Conservation (phyloP, 1,284 basidiomycete species). For the Chondrostereum purpureum region DNA sequence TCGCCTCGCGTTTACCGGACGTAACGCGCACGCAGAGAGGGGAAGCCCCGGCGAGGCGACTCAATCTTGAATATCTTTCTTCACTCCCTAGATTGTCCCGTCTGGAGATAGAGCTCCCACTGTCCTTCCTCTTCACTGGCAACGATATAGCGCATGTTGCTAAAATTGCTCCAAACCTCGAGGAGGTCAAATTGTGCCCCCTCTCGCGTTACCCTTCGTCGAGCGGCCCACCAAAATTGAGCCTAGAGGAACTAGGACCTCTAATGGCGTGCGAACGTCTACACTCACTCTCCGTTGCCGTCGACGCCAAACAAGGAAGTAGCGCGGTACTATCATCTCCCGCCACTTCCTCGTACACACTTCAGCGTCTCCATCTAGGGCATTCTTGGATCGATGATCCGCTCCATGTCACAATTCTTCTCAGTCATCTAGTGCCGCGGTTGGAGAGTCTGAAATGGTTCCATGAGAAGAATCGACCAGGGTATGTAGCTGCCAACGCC, state of each 20-base stretch:
- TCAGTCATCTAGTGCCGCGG: slow-evolving; percentile 69
- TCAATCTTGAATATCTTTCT: slow-evolving; percentile 54
- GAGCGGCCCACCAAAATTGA: slow-evolving; percentile 45
- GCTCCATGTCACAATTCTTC: slow-evolving; percentile 57
- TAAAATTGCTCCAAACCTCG: slow-evolving; percentile 56
- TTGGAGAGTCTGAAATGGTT: slow-evolving; percentile 66
- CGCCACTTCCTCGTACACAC: slow-evolving; percentile 50
- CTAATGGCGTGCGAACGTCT: slow-evolving; percentile 55
- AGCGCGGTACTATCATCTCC: slow-evolving; percentile 38
- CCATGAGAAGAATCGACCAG: slow-evolving; percentile 65
- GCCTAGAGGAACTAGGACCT: slow-evolving; percentile 51
- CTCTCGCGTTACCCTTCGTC: slow-evolving; percentile 53
- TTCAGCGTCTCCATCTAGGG: slow-evolving; percentile 62
- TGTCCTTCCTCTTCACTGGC: slow-evolving; percentile 58
- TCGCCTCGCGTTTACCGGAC: slow-evolving; percentile 58
- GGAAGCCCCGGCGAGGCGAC: slow-evolving; percentile 45
- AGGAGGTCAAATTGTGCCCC: slow-evolving; percentile 59
- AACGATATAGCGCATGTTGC: slow-evolving; percentile 53
- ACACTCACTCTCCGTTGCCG: slow-evolving; percentile 56
- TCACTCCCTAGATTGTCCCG: slow-evolving; percentile 46
- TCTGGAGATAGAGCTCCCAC: slow-evolving; percentile 69
- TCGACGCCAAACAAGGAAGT: slow-evolving; percentile 48
- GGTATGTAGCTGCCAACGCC: slow-evolving; percentile 58
- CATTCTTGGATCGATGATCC: slow-evolving; percentile 67
- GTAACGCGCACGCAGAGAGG: slow-evolving; percentile 60